Evolutionary conservation across 1,284 basidiomycete species (phyloP), one percentile per base, ranked within the genome.

Genomic region (Cryptococcus wingfieldii): DNA sequence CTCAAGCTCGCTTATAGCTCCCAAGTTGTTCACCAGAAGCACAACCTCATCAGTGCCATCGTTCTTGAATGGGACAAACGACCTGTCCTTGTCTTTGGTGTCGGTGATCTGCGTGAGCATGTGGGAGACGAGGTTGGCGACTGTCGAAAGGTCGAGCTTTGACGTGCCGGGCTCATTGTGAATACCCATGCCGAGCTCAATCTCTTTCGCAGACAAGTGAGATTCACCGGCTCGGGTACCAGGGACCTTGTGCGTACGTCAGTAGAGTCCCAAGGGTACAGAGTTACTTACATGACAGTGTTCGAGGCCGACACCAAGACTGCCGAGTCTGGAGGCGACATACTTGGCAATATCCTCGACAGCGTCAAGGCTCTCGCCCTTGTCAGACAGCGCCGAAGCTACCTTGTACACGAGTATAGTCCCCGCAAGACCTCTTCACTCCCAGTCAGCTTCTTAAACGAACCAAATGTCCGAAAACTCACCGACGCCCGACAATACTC

Each of bases 321-420:
- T 93, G 5, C 84, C 92, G 14, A 76, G 60, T 47, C 82, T 81
- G 9, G 81, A 79, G 1, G 86, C 80, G 34, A 87, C 82, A 77
- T 83, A 86, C 70, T 87, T 80, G 0, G 90, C 87, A 10, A 87
- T 65, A 37, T 78, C 73, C 71, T 88, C 83, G 7, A 94, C 88
- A 52, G 88, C 82, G 49, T 88, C 83, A n/a, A 96, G 81, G 53
- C 79, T 78, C 0, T 79, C 86, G 3, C 89, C 90, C 47, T 81
- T 76, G n/a, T 83, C 77, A 0, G 91, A 89, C 4, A 91, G 77
- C 1, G 89, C 90, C 38, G 90, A 89, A 1, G 90, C 90, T 47
- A 94, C 83, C 79, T 97, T 97, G 81, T 96, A 95, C 1, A 92
- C 89, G 10, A 97, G 78, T 6, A 91, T 86, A 2, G 90, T 92